Percentiles rank a stretch among this genome's conserved stretches.
phyloP scores from a whole-genome alignment of 306 rosid species.

The Calophaca sinica region DNA sequence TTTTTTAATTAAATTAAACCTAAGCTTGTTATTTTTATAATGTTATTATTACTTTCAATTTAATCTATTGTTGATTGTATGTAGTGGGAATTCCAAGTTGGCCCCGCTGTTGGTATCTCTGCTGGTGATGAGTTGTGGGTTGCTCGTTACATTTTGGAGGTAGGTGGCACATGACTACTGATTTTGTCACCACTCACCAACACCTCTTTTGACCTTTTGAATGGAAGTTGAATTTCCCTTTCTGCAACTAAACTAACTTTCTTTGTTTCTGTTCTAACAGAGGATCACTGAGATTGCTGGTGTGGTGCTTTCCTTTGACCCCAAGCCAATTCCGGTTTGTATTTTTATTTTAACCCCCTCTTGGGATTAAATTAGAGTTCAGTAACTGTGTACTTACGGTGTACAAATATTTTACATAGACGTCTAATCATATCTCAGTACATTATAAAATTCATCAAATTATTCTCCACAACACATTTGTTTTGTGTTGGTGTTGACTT shows the following conservation, averaged over 20 bases:
- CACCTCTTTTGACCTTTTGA: constrained; percentile 21
- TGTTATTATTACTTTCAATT: background rate
- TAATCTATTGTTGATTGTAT: constrained; percentile 30
- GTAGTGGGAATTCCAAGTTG: constrained; percentile 99
- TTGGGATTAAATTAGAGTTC: background rate
- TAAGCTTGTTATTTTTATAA: background rate
- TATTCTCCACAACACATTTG: background rate
- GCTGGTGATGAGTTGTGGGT: constrained; percentile 90
- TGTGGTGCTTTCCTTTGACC: constrained; percentile 82
- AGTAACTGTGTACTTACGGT: too few species aligned
- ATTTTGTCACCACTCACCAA: background rate
- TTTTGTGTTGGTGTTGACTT: background rate
- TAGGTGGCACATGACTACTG: constrained; percentile 56
- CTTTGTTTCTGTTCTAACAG: constrained; percentile 52
- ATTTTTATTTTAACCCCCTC: background rate
- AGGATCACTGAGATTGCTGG: constrained; percentile 93
- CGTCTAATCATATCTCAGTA: too few species aligned
- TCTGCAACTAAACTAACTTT: constrained; percentile 6
- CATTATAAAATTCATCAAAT: too few species aligned
- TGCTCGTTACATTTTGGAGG: constrained; percentile 99
- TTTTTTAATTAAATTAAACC: background rate
- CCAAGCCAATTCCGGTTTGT: constrained; percentile 87
- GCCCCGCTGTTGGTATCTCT: constrained; percentile 87
- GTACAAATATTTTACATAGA: too few species aligned
- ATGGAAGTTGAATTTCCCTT: background rate